Conservation (phyloP, 192 early-diverging fungal species). For the Mortierella hygrophila region DNA sequence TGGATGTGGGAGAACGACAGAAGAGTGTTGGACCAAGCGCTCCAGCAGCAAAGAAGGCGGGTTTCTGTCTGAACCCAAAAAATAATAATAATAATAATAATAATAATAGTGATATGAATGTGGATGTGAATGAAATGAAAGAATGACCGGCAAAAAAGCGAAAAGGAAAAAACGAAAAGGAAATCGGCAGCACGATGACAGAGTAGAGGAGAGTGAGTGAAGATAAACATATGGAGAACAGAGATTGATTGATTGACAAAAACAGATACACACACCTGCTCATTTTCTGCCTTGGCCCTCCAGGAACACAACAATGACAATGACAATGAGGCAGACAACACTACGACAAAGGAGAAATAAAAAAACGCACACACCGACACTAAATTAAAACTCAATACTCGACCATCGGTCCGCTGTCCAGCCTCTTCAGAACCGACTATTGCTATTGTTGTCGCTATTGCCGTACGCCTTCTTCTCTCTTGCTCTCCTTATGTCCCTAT, state of each 20-base stretch:
- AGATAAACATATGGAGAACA: not conserved
- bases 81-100: not conserved
- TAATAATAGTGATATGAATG: not conserved
- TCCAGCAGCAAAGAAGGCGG: not conserved
- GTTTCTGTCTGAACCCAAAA: not conserved
- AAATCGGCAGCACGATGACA: not conserved
- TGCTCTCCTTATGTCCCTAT: not conserved
- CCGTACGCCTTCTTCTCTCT: not conserved
- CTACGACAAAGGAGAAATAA: not conserved
- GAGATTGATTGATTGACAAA: not conserved
- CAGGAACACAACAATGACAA: not conserved
- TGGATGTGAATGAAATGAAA: not conserved
- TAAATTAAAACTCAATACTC: slow-evolving; percentile 10
- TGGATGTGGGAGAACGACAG: not conserved
- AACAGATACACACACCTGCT: not conserved
- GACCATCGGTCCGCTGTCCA: slow-evolving; percentile 1
- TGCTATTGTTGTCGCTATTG: not conserved
- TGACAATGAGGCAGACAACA: not conserved
- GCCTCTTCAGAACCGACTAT: not conserved
- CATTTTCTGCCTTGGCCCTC: not conserved
- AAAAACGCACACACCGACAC: slow-evolving; percentile 8
- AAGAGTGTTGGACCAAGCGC: slow-evolving; percentile 14
- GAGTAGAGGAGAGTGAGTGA: not conserved
- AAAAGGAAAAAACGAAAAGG: not conserved
- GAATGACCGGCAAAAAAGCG: not conserved